Conservation (phyloP, 2,329 filamentous ascomycete species). For the Colletotrichum cuscutae region DNA sequence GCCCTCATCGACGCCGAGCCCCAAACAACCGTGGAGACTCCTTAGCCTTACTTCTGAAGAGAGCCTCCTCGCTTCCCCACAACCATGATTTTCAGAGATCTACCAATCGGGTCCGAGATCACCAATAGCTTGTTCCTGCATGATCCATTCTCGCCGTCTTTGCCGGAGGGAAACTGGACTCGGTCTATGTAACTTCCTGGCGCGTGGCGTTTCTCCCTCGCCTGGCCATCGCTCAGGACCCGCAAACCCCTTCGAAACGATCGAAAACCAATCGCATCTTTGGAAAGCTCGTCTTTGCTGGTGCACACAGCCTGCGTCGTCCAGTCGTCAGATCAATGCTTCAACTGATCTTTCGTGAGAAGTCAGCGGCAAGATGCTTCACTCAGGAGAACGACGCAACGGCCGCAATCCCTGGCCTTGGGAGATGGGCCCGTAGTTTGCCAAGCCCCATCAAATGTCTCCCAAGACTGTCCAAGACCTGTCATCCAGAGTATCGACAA, state of each 20-base stretch:
- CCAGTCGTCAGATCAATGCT: slow-evolving; percentile 31
- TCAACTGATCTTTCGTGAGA: slow-evolving; percentile 32
- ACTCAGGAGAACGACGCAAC: not conserved
- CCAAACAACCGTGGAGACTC: slow-evolving; percentile 15
- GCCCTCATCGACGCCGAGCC: slow-evolving; percentile 26
- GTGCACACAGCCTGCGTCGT: slow-evolving; percentile 6
- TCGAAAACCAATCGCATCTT: slow-evolving; percentile 31
- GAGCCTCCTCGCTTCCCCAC: slow-evolving; percentile 18
- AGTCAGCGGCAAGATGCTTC: slow-evolving; percentile 24
- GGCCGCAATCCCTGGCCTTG: slow-evolving; percentile 12
- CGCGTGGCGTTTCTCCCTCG: slow-evolving; percentile 14
- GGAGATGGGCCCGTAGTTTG: slow-evolving; percentile 18
- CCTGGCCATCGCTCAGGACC: slow-evolving; percentile 16
- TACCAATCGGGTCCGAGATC: slow-evolving; percentile 30
- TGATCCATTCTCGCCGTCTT: slow-evolving; percentile 12
- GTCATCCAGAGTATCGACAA: slow-evolving; percentile 31
- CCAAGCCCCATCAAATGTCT: slow-evolving; percentile 31
- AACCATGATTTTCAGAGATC: slow-evolving; percentile 20
- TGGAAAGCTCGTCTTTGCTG: not conserved
- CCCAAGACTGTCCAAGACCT: slow-evolving; percentile 20
- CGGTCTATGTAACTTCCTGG: not conserved
- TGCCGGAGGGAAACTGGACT: slow-evolving; percentile 18
- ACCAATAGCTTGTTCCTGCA: slow-evolving; percentile 22
- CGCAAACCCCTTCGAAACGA: slow-evolving; percentile 28
- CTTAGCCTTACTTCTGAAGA: slow-evolving; percentile 18